phyloP scores from a whole-genome alignment of 2,329 filamentous ascomycete genomes.

The Penicillium italicum region DNA sequence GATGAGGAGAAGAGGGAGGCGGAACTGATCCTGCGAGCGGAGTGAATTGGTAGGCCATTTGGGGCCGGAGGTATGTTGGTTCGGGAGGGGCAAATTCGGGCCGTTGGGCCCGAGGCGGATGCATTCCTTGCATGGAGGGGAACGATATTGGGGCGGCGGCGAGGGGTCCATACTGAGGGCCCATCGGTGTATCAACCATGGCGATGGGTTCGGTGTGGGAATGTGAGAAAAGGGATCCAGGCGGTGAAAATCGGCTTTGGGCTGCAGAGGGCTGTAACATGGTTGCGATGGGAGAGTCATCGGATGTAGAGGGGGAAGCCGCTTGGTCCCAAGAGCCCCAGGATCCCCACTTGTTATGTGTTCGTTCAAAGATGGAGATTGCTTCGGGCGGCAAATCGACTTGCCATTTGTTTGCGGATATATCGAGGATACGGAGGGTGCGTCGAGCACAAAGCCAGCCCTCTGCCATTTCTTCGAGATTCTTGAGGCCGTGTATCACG shows the following conservation, averaged over 20 bases:
- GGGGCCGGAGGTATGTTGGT: slow-evolving; percentile 33
- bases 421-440: slow-evolving; percentile 78
- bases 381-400: slow-evolving; percentile 85
- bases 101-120: slow-evolving; percentile 18
- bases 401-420: slow-evolving; percentile 84
- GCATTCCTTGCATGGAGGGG: slow-evolving; percentile 19
- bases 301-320: slow-evolving; percentile 30
- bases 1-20: slow-evolving; percentile 19
- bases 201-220: slow-evolving; percentile 8
- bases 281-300: slow-evolving; percentile 23
- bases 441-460: slow-evolving; percentile 88
- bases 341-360: slow-evolving; percentile 74
- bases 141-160: slow-evolving; percentile 17
- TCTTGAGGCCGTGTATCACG: slow-evolving; percentile 83
- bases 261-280: slow-evolving; percentile 17
- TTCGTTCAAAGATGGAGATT: slow-evolving; percentile 66
- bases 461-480: slow-evolving; percentile 92
- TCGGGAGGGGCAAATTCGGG: slow-evolving; percentile 28
- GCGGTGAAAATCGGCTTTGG: slow-evolving; percentile 18
- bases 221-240: slow-evolving; percentile 1
- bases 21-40: slow-evolving; percentile 7
- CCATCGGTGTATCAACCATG: slow-evolving; percentile 12
- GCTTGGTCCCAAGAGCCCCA: slow-evolving; percentile 52
- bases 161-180: slow-evolving; percentile 13
- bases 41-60: slow-evolving; percentile 19